Conservation (phyloP, 2,329 filamentous ascomycete species). For the Colletotrichum destructivum region DNA sequence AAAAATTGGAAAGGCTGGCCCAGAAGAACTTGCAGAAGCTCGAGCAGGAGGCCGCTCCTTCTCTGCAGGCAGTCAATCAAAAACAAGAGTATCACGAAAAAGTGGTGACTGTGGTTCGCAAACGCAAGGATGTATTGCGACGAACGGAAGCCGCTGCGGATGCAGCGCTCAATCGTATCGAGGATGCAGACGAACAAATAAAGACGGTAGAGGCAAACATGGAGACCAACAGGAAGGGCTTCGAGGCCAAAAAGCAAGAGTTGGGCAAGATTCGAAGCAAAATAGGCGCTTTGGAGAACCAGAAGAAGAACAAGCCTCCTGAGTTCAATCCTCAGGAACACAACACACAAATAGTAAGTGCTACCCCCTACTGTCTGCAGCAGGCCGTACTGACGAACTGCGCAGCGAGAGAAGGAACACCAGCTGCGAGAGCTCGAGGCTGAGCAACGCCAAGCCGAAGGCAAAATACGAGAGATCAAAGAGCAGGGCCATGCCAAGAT, state of each 20-base stretch:
- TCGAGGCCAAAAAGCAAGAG: conserved; percentile 67
- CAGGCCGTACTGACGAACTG: conserved; percentile 46
- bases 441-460: conserved; percentile 54
- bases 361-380: neutral
- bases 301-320: conserved; percentile 72
- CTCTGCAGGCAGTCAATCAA: conserved; percentile 75
- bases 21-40: conserved; percentile 72
- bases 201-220: conserved; percentile 57
- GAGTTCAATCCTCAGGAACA: conserved; percentile 79
- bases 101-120: conserved; percentile 69
- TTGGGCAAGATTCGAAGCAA: conserved; percentile 64
- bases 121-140: conserved; percentile 69
- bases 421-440: conserved; percentile 66
- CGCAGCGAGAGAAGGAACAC: conserved; percentile 74
- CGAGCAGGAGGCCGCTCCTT: conserved; percentile 74
- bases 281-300: conserved; percentile 75
- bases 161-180: conserved; percentile 58
- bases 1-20: conserved; percentile 67
- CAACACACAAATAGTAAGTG: conserved; percentile 80
- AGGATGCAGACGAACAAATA: conserved; percentile 47
- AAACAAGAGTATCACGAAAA: conserved; percentile 78
- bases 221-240: conserved; percentile 66
- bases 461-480: conserved; percentile 59
- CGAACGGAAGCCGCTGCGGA: conserved; percentile 68
- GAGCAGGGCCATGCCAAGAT: conserved; percentile 59